A percentile compares a stretch with the other conserved stretches of the same genome.
These are phyloP conservation scores for Raphanus hybrid DNA, from an alignment of 441 rosid genomes.

Conservation along the genomic window DNA sequence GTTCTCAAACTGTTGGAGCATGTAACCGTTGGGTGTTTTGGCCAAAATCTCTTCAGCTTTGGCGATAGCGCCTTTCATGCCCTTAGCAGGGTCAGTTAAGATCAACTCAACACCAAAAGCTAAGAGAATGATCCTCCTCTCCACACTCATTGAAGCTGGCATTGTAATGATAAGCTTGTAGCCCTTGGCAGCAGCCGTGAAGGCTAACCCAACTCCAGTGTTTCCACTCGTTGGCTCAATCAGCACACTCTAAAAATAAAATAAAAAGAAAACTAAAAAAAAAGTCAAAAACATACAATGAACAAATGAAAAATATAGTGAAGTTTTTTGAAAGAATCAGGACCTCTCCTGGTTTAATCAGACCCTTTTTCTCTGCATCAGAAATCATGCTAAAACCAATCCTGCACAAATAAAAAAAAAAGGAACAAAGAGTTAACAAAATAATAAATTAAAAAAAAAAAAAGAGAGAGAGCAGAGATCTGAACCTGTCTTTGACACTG, in stretches of 20 bases:
- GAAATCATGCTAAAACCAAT: slow-evolving; percentile 87
- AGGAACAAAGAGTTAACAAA: background rate
- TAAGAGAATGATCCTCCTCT: slow-evolving; percentile 84
- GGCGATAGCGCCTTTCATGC: slow-evolving; percentile 89
- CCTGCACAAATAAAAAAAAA: slow-evolving; percentile 46
- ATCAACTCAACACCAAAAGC: slow-evolving; percentile 91
- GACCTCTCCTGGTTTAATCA: slow-evolving; percentile 77
- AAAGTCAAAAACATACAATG: slow-evolving; percentile 9
- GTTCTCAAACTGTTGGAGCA: slow-evolving; percentile 89
- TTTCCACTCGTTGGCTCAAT: slow-evolving; percentile 93
- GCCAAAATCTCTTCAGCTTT: slow-evolving; percentile 85
- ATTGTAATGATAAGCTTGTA: slow-evolving; percentile 82
- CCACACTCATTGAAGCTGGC: slow-evolving; percentile 95
- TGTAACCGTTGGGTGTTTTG: slow-evolving; percentile 76
- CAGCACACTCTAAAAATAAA: slow-evolving; percentile 66
- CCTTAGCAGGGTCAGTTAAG: slow-evolving; percentile 82
- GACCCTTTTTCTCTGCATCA: slow-evolving; percentile 81
- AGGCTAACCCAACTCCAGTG: slow-evolving; percentile 87
- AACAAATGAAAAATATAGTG: background rate
- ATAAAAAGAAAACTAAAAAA: background rate
- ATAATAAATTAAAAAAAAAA: background rate
- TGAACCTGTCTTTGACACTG: too few relatives aligned
- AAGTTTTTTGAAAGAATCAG: slow-evolving; percentile 1
- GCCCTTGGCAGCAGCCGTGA: slow-evolving; percentile 86
- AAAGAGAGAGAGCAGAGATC: background rate